phyloP scores from a whole-genome alignment of 345 rosid genomes.

The Nasturtium officinale region DNA sequence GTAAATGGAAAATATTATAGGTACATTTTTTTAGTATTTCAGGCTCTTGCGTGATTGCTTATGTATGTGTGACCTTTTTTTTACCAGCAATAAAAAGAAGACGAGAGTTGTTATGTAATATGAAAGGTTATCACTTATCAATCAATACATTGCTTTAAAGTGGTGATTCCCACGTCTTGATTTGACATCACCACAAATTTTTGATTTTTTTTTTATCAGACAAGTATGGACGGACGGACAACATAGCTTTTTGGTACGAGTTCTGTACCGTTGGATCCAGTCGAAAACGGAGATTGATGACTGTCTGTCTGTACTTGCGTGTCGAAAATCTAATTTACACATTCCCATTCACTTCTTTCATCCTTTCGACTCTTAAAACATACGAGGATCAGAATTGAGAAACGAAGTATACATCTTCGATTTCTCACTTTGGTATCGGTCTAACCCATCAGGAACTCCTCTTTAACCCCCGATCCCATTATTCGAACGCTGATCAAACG shows the following conservation, averaged over 20 bases:
- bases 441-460: constrained; percentile 13
- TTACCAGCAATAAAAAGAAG: not conserved
- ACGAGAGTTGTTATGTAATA: constrained; percentile 4
- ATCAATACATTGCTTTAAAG: constrained; percentile 26
- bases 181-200: constrained; percentile 34
- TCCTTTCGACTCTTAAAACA: constrained; percentile 10
- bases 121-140: constrained; percentile 24
- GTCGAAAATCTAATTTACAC: constrained; percentile 37
- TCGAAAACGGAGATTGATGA: constrained; percentile 27
- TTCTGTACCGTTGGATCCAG: constrained; percentile 34
- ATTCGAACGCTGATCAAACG: constrained; percentile 47
- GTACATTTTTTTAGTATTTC: constrained; percentile 17
- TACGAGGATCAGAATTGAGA: constrained; percentile 28
- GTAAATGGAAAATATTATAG: constrained; percentile 29
- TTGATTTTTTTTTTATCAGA: constrained; percentile 20
- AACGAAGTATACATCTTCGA: constrained; percentile 37
- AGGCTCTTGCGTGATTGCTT: constrained; percentile 18
- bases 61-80: constrained; percentile 3
- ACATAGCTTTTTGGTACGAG: constrained; percentile 21
- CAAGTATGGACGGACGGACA: constrained; percentile 15
- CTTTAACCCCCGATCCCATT: constrained; percentile 41
- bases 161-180: constrained; percentile 42
- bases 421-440: constrained; percentile 34
- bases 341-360: constrained; percentile 8
- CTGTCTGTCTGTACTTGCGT: constrained; percentile 28